These are phyloP conservation scores for Boletus smithii DNA, from an alignment of 1,284 basidiomycete species.

Conservation along the genomic window DNA sequence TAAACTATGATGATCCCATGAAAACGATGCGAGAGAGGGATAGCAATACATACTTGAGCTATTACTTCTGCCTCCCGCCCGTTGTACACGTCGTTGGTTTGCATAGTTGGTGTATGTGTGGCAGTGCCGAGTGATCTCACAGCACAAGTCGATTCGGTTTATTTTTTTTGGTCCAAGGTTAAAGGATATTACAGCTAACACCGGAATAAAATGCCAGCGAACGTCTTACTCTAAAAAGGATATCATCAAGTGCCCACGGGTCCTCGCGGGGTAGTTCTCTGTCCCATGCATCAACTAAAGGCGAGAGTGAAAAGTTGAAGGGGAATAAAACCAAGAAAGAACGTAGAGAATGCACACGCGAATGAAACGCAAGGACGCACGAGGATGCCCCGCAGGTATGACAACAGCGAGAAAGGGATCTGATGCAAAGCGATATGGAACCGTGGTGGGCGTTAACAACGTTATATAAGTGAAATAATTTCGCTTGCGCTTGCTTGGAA, in stretches of 20 bases:
- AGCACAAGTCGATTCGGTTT: neutral
- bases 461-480: constrained; percentile 39
- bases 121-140: constrained; percentile 17
- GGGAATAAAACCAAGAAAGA: constrained; percentile 26
- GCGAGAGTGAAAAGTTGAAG: constrained; percentile 10
- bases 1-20: constrained; percentile 36
- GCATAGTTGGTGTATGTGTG: constrained; percentile 19
- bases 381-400: constrained; percentile 15
- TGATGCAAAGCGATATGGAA: constrained; percentile 29
- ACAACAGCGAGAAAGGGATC: constrained; percentile 18
- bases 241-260: constrained; percentile 17
- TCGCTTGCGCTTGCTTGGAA: constrained; percentile 32
- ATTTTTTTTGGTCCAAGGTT: constrained; percentile 24
- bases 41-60: constrained; percentile 21
- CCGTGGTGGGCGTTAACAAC: constrained; percentile 31
- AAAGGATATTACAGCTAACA: constrained; percentile 30
- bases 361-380: constrained; percentile 19
- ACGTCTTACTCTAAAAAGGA: constrained; percentile 27
- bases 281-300: constrained; percentile 20
- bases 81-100: constrained; percentile 26
- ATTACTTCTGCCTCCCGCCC: constrained; percentile 32
- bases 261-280: constrained; percentile 11
- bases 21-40: neutral
- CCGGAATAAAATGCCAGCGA: constrained; percentile 27
- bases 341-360: constrained; percentile 16